A percentile compares a stretch with the other conserved stretches of the same genome.
Evolutionary conservation across 345 rosid species (phyloP).

Genomic region (Litchi chinensis): DNA sequence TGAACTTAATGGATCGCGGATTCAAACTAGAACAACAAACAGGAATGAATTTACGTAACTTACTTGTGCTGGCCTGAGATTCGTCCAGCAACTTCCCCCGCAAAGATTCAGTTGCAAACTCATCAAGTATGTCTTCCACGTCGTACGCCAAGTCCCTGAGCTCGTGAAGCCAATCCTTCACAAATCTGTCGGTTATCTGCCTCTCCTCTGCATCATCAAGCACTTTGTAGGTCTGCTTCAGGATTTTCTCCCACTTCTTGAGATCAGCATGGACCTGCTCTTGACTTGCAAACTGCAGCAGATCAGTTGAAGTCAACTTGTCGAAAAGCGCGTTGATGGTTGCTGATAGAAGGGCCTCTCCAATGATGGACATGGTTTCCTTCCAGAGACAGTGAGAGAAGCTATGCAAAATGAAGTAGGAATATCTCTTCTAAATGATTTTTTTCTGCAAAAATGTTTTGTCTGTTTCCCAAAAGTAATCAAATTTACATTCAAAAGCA

Average conservation of each 20-base stretch:
- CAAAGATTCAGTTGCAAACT: constrained; percentile 10
- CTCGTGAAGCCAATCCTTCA: constrained; percentile 19
- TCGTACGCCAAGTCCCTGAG: constrained; percentile 14
- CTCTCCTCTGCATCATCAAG: constrained; percentile 1
- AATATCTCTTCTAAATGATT: too few relatives aligned
- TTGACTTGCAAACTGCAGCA: too few relatives aligned
- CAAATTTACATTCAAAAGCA: too few relatives aligned
- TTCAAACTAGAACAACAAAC: background rate
- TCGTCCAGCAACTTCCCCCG: background rate
- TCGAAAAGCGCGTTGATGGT: background rate
- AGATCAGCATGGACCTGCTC: background rate
- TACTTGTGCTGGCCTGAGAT: background rate
- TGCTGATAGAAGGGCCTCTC: background rate
- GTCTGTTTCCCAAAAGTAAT: too few relatives aligned
- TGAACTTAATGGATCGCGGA: background rate
- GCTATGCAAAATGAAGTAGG: too few relatives aligned
- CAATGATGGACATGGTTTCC: background rate
- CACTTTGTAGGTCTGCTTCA: background rate
- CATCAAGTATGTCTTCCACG: constrained; percentile 13
- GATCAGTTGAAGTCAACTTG: background rate
- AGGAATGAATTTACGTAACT: background rate
- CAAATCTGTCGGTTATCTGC: background rate
- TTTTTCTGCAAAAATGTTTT: too few relatives aligned
- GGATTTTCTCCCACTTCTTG: constrained; percentile 4
- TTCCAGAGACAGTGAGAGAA: too few relatives aligned